Conservation (phyloP, 257 asterid genomes). For the Scutellaria minor region DNA sequence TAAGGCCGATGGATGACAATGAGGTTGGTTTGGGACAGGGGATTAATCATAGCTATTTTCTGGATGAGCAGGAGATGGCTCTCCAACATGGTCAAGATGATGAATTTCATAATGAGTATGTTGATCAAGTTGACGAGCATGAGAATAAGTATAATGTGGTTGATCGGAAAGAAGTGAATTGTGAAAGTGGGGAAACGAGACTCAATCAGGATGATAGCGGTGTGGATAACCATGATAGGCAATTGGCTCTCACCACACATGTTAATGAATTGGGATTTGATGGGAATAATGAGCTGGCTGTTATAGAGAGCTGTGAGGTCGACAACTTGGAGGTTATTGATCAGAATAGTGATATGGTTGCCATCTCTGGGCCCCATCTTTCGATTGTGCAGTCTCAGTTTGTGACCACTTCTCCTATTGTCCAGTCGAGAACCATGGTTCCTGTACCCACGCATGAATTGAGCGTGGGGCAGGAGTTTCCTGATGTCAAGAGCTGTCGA, state of each 20-base stretch:
- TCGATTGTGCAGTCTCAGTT: slow-evolving; percentile 45
- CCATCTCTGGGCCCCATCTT: slow-evolving; percentile 32
- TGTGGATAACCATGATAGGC: slow-evolving; percentile 36
- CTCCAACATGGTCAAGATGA: slow-evolving; percentile 35
- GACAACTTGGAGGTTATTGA: slow-evolving; percentile 50
- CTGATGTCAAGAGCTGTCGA: slow-evolving; percentile 70
- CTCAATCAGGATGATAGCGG: slow-evolving; percentile 42
- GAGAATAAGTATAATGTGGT: slow-evolving; percentile 44
- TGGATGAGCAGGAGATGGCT: slow-evolving; percentile 41
- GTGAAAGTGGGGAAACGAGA: slow-evolving; percentile 33
- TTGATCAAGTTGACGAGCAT: slow-evolving; percentile 37
- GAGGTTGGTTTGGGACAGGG: slow-evolving; percentile 38
- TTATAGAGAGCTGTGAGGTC: slow-evolving; percentile 42
- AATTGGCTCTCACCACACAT: slow-evolving; percentile 41
- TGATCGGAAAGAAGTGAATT: slow-evolving; percentile 34
- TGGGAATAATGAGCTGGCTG: slow-evolving; percentile 47
- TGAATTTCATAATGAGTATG: slow-evolving; percentile 37
- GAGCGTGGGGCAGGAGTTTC: slow-evolving; percentile 70
- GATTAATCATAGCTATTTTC: slow-evolving; percentile 34
- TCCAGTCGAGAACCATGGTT: slow-evolving; percentile 50
- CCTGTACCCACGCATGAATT: slow-evolving; percentile 55
- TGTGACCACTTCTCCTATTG: slow-evolving; percentile 50
- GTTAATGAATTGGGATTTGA: slow-evolving; percentile 42
- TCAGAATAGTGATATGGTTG: slow-evolving; percentile 44
- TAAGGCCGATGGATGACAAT: slow-evolving; percentile 30